Percentiles rank a stretch among this genome's conserved stretches.
phyloP scores from a whole-genome alignment of 179 eudicot species.

The Patellifolia procumbens region DNA sequence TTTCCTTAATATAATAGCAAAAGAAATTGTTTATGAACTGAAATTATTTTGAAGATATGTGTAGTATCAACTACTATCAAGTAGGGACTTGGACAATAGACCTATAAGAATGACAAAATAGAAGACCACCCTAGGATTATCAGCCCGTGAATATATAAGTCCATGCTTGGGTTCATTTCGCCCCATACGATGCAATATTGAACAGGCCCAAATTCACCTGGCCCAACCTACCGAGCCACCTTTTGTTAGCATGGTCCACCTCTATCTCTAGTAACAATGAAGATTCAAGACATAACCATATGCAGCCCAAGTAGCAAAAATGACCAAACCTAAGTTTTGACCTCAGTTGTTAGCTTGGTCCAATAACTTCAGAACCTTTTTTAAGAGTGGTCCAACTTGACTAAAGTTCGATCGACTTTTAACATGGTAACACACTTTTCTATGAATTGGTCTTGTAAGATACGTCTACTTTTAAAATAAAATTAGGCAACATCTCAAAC shows the following conservation, averaged over 20 bases:
- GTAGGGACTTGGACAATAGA: too few relatives aligned
- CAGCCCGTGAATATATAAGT: background rate
- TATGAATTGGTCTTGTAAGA: too few relatives aligned
- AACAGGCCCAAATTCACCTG: background rate
- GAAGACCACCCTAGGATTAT: background rate
- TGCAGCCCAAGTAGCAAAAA: background rate
- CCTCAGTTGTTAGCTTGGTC: background rate
- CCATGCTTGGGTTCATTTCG: background rate
- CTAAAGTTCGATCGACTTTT: too few relatives aligned
- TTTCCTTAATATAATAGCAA: too few relatives aligned
- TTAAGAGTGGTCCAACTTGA: background rate
- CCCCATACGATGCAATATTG: background rate
- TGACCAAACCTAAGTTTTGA: background rate
- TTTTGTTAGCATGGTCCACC: background rate
- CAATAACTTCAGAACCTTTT: background rate
- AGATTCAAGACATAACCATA: background rate
- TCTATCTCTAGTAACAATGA: background rate
- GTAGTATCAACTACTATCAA: too few relatives aligned
- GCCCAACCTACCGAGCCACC: background rate
- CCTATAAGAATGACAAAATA: too few relatives aligned
- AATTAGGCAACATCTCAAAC: too few relatives aligned
- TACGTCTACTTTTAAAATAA: too few relatives aligned
- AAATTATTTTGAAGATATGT: too few relatives aligned
- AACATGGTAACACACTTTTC: too few relatives aligned
- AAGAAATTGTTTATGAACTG: too few relatives aligned